Evolutionary conservation across 139 green algal species (phyloP), one percentile per base, ranked within the genome.

Genomic region (Trebouxia sp.): DNA sequence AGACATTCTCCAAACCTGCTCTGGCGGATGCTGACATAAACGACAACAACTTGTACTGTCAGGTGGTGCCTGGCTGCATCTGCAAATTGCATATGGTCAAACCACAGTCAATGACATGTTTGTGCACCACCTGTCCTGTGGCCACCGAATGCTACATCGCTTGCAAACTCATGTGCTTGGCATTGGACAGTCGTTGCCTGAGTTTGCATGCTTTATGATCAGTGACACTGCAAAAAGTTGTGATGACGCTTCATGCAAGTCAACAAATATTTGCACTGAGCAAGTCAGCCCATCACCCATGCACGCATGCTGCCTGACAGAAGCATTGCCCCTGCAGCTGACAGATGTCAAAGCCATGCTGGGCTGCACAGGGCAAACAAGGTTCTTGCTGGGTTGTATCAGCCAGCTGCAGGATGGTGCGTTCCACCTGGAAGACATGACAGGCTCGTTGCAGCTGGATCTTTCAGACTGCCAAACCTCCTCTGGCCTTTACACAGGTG

Each of bases 381-480:
- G 85, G 11, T 90, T 88, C 48, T 88, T 98, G 55, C 86, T 96
- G 84, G 95, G 95, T 32, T 92, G 88, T 84, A 91, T 98, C 47
- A 89, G 83, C 9, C 87, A 94, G 70, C 80, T 90, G 39, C 85
- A 95, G 75, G 94, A 96, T 75, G 92, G 90, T 10, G 53, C 51
- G 45, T 93, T 92, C 78, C 85, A 88, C 41, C 82, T 98, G 2
- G 95, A 98, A 76, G 95, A 98, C 83, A 65, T 90, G 28, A 90
- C 86, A 2, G 92, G 86, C 5, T 65, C 85, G 1, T 65, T 98
- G 69, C 92, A 91, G 1, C 78, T 98, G 10, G 93, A 98, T 85
- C 79, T 98, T 2, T 83, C 76, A 1, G 26, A 83, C 1, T 89
- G 91, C 3, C 76, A 89, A 72, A 89, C 87, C 0, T 84, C 90